A percentile compares a stretch with the other conserved stretches of the same genome.
These are phyloP conservation scores for Anisodus tanguticus DNA, from an alignment of 257 asterid genomes.

Conservation along the genomic window DNA sequence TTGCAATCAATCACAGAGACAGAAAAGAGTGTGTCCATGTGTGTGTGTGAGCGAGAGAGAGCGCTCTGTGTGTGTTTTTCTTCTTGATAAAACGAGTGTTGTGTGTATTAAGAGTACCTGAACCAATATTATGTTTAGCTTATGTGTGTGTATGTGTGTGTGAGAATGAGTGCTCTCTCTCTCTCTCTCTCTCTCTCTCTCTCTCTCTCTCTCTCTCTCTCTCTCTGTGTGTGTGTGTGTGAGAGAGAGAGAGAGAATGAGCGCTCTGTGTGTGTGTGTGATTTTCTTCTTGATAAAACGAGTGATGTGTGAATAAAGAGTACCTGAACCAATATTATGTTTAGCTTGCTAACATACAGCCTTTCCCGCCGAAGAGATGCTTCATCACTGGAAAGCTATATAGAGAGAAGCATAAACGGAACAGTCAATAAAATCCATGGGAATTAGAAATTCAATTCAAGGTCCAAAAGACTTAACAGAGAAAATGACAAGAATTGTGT, in stretches of 20 bases:
- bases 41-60: neutral
- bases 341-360: constrained; percentile 83
- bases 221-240: too few relatives aligned
- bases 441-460: neutral
- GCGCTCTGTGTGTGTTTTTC: too few relatives aligned
- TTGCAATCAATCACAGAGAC: neutral
- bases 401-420: neutral
- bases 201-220: too few relatives aligned
- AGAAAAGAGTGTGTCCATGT: too few relatives aligned
- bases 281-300: neutral
- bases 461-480: neutral
- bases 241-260: neutral
- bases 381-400: constrained; percentile 93
- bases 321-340: constrained; percentile 97
- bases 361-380: constrained; percentile 87
- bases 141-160: constrained; percentile 6
- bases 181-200: too few relatives aligned
- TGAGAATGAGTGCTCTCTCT: too few relatives aligned
- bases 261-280: neutral
- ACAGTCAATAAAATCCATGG: neutral
- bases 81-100: too few relatives aligned
- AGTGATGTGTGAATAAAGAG: neutral
- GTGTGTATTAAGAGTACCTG: constrained; percentile 63
- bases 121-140: constrained; percentile 81
- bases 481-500: neutral